Evolutionary conservation across 345 rosid species (phyloP), one percentile per base, ranked within the genome.

Genomic region (Populus alba): DNA sequence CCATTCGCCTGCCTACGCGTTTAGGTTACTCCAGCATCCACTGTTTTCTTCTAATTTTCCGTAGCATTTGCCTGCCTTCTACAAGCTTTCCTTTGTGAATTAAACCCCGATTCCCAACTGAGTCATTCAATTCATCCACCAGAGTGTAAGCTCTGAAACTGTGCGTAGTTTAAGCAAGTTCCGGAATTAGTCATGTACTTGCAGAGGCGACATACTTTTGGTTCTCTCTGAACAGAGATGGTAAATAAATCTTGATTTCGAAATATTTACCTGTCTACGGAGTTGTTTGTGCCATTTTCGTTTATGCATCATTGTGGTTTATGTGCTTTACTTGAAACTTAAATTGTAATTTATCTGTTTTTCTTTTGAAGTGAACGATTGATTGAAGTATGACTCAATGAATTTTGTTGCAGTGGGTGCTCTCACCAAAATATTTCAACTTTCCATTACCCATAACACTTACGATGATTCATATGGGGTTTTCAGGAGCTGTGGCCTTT

Each of bases 391-490:
- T 66, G 38, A 49, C 79, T 29, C 53, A 6, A 22, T 84, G 17
- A 45, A 72, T 81, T 70, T 79, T 18, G 39, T 84, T 88, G 92
- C 97, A 96, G 98, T 96, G 99, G 98, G 97, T 96, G 61, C 92
- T 96, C 72, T 94, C 99, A 59, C 95, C 95, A 15, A 94, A 89
- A 75, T 89, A 94, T 88, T 94, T 94, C 88, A 89, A 92, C 81
- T 96, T 94, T 76, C 97, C 97, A 29, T 85, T 92, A 41, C 99
- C 98, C 68, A 93, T 95, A 67, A 90, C 98, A 31, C 92, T 95
- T 73, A 94, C 97, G 45, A 93, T 95, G 98, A 92, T 95, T 81
- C 99, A 95, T 79, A 93, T 93, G 98, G 97, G 90, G 22, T 93
- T 95, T 81, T 88, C 94, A 41, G 97, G 97, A 83, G 79, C 80